A percentile compares a stretch with the other conserved stretches of the same genome.
Evolutionary conservation across 106 monocot genomes (phyloP).

Genomic region (Phalaenopsis equestris): DNA sequence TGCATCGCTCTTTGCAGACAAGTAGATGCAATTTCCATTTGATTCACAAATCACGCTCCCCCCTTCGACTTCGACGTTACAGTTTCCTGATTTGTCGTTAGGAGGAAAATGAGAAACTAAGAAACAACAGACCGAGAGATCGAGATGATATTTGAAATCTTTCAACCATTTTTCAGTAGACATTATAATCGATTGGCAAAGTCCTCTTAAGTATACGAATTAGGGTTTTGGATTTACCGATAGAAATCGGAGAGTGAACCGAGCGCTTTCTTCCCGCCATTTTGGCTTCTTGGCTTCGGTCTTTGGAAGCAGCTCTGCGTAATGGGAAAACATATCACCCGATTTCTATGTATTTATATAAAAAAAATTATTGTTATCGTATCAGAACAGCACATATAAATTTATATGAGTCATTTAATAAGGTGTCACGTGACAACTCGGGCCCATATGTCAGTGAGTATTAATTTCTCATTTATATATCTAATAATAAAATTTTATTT

Average conservation of each 20-base stretch:
- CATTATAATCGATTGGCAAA: not conserved
- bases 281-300: too few relatives aligned
- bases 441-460: too few relatives aligned
- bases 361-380: too few relatives aligned
- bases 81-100: slow-evolving; percentile 29
- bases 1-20: slow-evolving; percentile 18
- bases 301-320: too few relatives aligned
- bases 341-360: too few relatives aligned
- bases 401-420: too few relatives aligned
- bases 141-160: not conserved
- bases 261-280: slow-evolving; percentile 17
- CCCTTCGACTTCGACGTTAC: slow-evolving; percentile 39
- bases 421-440: too few relatives aligned
- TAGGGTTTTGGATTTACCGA: slow-evolving; percentile 19
- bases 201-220: not conserved
- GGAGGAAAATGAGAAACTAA: not conserved
- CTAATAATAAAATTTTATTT: too few relatives aligned
- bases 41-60: slow-evolving; percentile 10
- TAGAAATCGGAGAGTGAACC: slow-evolving; percentile 8
- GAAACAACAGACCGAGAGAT: not conserved
- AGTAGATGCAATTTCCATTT: slow-evolving; percentile 16
- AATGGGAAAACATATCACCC: too few relatives aligned
- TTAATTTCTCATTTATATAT: too few relatives aligned
- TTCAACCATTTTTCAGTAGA: not conserved
- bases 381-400: too few relatives aligned